A percentile compares a stretch with the other conserved stretches of the same genome.
Conservation (phyloP, 2,329 filamentous ascomycete species). For the Rutstroemia sp. region DNA sequence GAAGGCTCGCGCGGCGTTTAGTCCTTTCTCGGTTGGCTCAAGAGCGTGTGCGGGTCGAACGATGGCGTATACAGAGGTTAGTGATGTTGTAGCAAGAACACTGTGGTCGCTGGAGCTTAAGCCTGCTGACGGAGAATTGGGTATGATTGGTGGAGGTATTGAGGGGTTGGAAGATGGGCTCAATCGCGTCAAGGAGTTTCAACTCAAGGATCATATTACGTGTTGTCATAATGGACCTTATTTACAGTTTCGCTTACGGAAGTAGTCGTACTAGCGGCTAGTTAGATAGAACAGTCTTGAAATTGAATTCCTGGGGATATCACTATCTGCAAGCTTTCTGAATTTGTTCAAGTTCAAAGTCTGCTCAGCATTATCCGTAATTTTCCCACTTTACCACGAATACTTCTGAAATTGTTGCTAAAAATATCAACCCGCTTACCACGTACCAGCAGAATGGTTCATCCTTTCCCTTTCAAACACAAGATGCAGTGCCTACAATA, state of each 20-base stretch:
- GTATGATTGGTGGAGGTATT: background rate
- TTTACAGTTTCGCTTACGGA: background rate
- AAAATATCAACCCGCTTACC: no score
- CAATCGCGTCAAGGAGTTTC: background rate
- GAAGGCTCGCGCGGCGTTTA: background rate
- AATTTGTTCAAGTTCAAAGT: no score
- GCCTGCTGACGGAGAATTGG: background rate
- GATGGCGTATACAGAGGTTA: background rate
- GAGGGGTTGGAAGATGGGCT: background rate
- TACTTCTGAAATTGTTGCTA: no score
- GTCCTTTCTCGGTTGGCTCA: background rate
- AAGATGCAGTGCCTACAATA: no score
- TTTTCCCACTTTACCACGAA: no score
- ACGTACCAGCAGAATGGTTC: no score
- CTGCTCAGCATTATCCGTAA: no score
- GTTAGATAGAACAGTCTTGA: no score
- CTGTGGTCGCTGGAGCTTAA: background rate
- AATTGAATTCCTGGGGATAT: no score
- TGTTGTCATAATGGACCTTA: background rate
- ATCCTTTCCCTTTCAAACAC: no score
- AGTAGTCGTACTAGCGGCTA: no score
- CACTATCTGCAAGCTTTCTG: no score
- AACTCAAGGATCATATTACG: constrained; percentile 1
- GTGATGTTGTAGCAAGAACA: constrained; percentile 9
- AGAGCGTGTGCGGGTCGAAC: background rate